Base-by-base conservation (phyloP, 1,139 yeast genomes). In the Candida tropicalis region DNA sequence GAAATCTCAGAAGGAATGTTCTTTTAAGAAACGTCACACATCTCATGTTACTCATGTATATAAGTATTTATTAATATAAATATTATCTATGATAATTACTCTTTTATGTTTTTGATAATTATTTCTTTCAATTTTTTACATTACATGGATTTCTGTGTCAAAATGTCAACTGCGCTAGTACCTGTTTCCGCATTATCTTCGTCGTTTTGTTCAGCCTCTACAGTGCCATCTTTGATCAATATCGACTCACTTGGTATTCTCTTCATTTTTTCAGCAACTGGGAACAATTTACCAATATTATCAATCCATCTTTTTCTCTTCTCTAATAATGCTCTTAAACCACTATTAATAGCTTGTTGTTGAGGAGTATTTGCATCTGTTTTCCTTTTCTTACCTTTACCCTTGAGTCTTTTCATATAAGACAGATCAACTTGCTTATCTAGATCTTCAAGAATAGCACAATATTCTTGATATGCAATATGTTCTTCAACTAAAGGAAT, bases 381-480 rank as follows among this genome's bases (percentile, higher is more conserved):
- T 69, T 85, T 87, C 68, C 86, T 85, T 65, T 86, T 87, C 63
- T 84, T 84, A 51, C 84, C 86, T 46, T 89, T 86, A n/a, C 84
- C 89, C 55, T 91, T 81, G 48, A 87, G 77, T 47, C 97, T 75
- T 63, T 91, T 87, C 55, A 87, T 70, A 59, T 90, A 93, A 10
- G 96, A 93, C 63, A 89, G 98, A 61, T 95, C 99, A 22, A 93
- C 93, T 64, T 95, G 99, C 60, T 91, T 93, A 62, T 95, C 97
- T 53, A 95, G 73, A 59, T 93, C 98, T 45, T 93, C 98, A 49
- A 91, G 66, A 43, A 95, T 90, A 11, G 95, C 87, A 44, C 84
- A 73, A 60, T 89, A 95, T 61, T 95, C 99, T 61, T 93, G 97
- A 80, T 93, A 93, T 20, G 98, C 97, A 56, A 95, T 75, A 56